Conservation (phyloP, 2,329 filamentous ascomycete species). For the Gyromitra esculenta region DNA sequence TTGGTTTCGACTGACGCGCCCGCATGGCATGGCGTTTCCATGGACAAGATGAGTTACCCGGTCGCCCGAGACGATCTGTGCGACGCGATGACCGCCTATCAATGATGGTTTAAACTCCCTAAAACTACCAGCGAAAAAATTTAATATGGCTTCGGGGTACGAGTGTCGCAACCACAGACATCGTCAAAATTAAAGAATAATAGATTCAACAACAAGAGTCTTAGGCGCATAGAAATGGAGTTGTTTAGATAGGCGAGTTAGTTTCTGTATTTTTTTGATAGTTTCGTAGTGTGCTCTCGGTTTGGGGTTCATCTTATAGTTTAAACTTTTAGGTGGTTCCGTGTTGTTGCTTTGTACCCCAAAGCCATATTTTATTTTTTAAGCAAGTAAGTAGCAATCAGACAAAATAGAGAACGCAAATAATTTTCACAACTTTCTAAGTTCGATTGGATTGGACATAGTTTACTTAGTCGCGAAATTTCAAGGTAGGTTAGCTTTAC, state of each 20-base stretch:
- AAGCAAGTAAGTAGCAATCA: neutral
- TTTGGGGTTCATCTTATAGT: neutral
- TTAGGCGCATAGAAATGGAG: neutral
- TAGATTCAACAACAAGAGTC: neutral
- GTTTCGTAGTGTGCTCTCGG: neutral
- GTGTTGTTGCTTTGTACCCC: neutral
- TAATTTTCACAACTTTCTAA: too few relatives aligned
- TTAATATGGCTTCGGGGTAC: neutral
- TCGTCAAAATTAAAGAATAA: neutral
- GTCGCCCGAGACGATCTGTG: neutral
- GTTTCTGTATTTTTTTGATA: neutral
- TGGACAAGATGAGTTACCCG: slow-evolving; percentile 33
- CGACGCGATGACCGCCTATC: slow-evolving; percentile 26
- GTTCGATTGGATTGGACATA: too few relatives aligned
- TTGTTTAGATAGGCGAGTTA: neutral
- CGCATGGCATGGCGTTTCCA: slow-evolving; percentile 46
- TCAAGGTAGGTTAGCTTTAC: too few relatives aligned
- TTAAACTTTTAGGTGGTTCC: neutral
- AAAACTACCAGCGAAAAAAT: neutral
- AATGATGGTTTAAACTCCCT: slow-evolving; percentile 7
- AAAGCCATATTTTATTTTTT: neutral
- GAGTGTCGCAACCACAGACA: neutral
- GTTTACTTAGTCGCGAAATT: too few relatives aligned
- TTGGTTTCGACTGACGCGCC: slow-evolving; percentile 50
- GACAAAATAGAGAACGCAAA: too few relatives aligned